Evolutionary conservation across 2,329 filamentous ascomycete genomes (phyloP).

Genomic region (Fonsecaea nubica): DNA sequence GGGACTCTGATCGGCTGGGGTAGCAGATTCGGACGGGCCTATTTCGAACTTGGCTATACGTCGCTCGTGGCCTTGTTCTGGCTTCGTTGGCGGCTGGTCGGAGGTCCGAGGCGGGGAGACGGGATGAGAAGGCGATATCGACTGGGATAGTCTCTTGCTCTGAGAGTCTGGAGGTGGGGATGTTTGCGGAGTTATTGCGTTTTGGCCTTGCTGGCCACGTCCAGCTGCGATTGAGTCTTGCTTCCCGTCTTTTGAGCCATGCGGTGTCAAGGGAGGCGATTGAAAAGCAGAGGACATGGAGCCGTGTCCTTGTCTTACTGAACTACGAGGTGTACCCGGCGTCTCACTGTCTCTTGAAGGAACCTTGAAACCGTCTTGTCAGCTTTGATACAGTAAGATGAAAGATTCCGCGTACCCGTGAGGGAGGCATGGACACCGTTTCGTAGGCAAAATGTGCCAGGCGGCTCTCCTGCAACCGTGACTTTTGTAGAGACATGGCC

Average conservation of each 20-base stretch:
- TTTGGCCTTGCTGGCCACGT: conserved; percentile 44
- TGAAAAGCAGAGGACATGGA: conserved; percentile 75
- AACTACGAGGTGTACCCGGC: conserved; percentile 62
- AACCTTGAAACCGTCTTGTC: conserved; percentile 32
- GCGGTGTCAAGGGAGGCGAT: conserved; percentile 87
- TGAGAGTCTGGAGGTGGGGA: conserved; percentile 57
- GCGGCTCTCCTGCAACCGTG: conserved; percentile 78
- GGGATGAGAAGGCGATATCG: conserved; percentile 46
- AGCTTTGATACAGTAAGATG: conserved; percentile 15
- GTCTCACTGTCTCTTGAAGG: conserved; percentile 65
- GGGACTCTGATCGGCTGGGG: conserved; percentile 67
- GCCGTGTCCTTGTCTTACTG: conserved; percentile 63
- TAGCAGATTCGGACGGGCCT: conserved; percentile 62
- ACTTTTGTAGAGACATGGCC: conserved; percentile 73
- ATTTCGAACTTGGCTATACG: conserved; percentile 62
- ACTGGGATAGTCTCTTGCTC: conserved; percentile 42
- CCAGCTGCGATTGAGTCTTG: conserved; percentile 43
- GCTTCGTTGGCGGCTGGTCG: conserved; percentile 50
- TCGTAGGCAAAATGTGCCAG: conserved; percentile 90
- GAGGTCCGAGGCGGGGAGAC: conserved; percentile 51
- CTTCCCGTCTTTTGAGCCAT: conserved; percentile 69
- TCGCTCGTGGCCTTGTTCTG: conserved; percentile 51
- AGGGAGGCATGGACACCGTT: conserved; percentile 79
- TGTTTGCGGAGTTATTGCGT: conserved; percentile 60
- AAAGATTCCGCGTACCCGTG: conserved; percentile 47